These are phyloP conservation scores for Daucus carota DNA, from an alignment of 129 eudicot genomes.

Conservation along the genomic window DNA sequence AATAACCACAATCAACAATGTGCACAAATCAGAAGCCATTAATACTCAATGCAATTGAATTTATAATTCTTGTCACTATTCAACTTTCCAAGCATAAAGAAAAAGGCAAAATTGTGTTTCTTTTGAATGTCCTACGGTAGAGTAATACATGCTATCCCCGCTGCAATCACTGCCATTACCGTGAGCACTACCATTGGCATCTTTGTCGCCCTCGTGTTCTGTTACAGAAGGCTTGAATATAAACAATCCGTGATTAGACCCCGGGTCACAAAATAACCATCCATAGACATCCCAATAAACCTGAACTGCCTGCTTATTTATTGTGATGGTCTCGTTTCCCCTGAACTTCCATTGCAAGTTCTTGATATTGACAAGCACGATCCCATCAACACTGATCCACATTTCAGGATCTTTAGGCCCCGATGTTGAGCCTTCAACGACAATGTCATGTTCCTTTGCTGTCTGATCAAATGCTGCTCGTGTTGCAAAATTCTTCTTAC, in stretches of 20 bases:
- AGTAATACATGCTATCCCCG: conserved; percentile 36
- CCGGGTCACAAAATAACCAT: conserved; percentile 71
- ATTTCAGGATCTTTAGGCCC: conserved; percentile 82
- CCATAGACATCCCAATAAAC: conserved; percentile 84
- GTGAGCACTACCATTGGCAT: conserved; percentile 22
- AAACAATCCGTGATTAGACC: conserved; percentile 57
- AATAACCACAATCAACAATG: too few species aligned
- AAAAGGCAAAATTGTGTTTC: conserved; percentile 50
- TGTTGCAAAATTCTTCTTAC: conserved; percentile 70
- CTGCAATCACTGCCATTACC: conserved; percentile 40
- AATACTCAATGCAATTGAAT: not conserved
- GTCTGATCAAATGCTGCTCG: conserved; percentile 51
- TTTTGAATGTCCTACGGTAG: conserved; percentile 39
- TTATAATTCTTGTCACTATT: conserved; percentile 16
- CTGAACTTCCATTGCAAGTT: conserved; percentile 40
- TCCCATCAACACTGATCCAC: conserved; percentile 87
- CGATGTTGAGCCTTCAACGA: conserved; percentile 56
- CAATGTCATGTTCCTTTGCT: conserved; percentile 50
- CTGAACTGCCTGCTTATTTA: conserved; percentile 65
- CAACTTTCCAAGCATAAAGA: conserved; percentile 86
- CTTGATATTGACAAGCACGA: conserved; percentile 57
- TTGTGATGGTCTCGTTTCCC: conserved; percentile 63
- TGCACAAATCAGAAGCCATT: not conserved
- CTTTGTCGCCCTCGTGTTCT: conserved; percentile 29
- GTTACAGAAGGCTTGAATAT: conserved; percentile 60